Conservation (phyloP, 1,284 basidiomycete genomes). For the Pseudozyma sp. region DNA sequence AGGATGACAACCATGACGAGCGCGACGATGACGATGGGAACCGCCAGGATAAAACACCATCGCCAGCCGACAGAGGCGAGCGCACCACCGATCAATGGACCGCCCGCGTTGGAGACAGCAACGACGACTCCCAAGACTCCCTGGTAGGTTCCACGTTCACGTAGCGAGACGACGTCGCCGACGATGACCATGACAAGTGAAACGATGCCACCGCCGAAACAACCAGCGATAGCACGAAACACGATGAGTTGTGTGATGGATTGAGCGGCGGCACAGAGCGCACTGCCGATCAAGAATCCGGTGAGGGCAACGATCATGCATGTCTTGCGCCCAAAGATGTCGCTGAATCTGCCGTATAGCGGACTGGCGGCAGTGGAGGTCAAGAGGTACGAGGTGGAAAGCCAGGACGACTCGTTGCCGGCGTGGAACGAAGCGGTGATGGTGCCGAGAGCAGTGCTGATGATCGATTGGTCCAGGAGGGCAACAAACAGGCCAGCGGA, state of each 20-base stretch:
- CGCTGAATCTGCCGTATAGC: conserved; percentile 72
- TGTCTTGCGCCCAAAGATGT: conserved; percentile 77
- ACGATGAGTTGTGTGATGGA: conserved; percentile 78
- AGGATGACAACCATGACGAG: conserved; percentile 40
- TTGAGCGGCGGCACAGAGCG: conserved; percentile 66
- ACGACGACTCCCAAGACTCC: conserved; percentile 55
- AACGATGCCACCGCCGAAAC: conserved; percentile 77
- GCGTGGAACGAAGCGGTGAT: conserved; percentile 55
- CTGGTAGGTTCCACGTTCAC: conserved; percentile 57
- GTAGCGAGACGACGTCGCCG: conserved; percentile 53
- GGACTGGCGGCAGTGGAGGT: conserved; percentile 69
- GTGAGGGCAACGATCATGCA: conserved; percentile 76
- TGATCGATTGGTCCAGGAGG: conserved; percentile 68
- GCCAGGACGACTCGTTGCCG: conserved; percentile 70
- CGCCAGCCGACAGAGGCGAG: conserved; percentile 42
- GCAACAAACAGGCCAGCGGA: conserved; percentile 69
- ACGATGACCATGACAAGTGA: conserved; percentile 73
- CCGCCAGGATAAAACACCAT: conserved; percentile 48
- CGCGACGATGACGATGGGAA: conserved; percentile 37
- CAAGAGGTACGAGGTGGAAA: conserved; percentile 70
- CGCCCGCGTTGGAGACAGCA: conserved; percentile 50
- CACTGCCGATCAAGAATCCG: conserved; percentile 71
- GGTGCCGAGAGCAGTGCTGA: conserved; percentile 68
- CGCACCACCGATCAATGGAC: conserved; percentile 56
- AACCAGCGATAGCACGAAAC: conserved; percentile 77